Evolutionary conservation across 2,329 filamentous ascomycete species (phyloP), one percentile per base, ranked within the genome.

Genomic region (Ceratocystis eucalypticola): DNA sequence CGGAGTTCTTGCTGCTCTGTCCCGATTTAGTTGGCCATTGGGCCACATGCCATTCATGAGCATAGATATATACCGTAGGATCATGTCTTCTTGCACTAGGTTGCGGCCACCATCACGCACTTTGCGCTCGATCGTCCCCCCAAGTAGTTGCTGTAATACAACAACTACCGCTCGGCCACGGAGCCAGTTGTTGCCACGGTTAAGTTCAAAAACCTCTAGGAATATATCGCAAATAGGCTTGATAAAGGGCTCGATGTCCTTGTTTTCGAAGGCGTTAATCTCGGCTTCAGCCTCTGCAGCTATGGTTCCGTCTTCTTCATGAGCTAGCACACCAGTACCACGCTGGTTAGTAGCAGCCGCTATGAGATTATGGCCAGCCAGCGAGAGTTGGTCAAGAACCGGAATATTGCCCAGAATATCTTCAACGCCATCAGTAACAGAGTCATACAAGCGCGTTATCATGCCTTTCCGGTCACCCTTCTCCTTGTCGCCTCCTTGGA

Each of bases 141-240:
- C 94, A 0, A 99, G 84, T 5, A 99, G 83, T 75, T 99, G 94
- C 73, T 99, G 94, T 22, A 99, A 81, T 1, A 99, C 93, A 8
- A 99, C 91, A 3, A 99, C 93, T 1, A 97, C 94, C 0, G 94
- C 94, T 25, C 94, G 86, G 0, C 94, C 95, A 50, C 95, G 88
- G 3, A 99, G 84, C 95, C 94, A 99, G 75, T 96, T 97, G 76
- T 95, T 96, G 50, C 93, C 92, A 68, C 88, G 87, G 74, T 96
- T 96, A 48, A 99, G 82, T 73, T 96, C 92, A 73, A 99, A 99
- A 0, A 91, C 84, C 74, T 99, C 94, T 17, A 99, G 83, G 76
- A 99, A 99, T 68, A 99, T 87, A 75, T 99, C 94, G 75, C 92
- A 96, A 69, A 99, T 96, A 3, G 94, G 95, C 74, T 96, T 99